Conservation (phyloP, 1,139 yeast species). For the Candida glucosophila region DNA sequence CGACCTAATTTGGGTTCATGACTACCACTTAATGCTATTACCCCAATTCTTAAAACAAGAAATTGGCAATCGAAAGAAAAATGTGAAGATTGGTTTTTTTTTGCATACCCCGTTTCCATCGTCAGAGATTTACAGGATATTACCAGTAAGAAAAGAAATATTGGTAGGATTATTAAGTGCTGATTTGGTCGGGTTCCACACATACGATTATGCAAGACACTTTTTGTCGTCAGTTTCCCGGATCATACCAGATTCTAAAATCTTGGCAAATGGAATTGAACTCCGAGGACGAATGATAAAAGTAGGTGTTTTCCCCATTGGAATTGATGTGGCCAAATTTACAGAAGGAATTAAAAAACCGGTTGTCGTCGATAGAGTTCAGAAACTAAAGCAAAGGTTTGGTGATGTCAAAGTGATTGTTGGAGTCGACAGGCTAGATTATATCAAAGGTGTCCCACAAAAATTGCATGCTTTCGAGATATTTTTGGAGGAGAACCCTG, state of each 20-base stretch:
- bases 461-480: conserved; percentile 93
- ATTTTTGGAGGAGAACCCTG: conserved; percentile 86
- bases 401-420: conserved; percentile 75
- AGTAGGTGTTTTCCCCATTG: conserved; percentile 97
- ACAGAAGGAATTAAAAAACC: conserved; percentile 65
- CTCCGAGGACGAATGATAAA: conserved; percentile 69
- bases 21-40: conserved; percentile 89
- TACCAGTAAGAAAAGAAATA: conserved; percentile 93
- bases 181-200: conserved; percentile 94
- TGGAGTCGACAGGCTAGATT: conserved; percentile 92
- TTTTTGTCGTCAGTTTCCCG: conserved; percentile 88
- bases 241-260: conserved; percentile 63
- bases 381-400: conserved; percentile 52
- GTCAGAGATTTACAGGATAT: conserved; percentile 87
- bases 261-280: conserved; percentile 87
- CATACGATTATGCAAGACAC: conserved; percentile 99
- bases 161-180: conserved; percentile 87
- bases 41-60: conserved; percentile 82
- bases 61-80: conserved; percentile 38
- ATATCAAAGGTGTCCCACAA: conserved; percentile 96
- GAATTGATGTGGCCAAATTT: conserved; percentile 91
- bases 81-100: conserved; percentile 83
- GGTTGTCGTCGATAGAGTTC: conserved; percentile 57
- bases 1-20: conserved; percentile 96
- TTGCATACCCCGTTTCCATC: conserved; percentile 98